A percentile compares a stretch with the other conserved stretches of the same genome.
phyloP scores from a whole-genome alignment of 148 eudicot species.

The Diospyros lotus region DNA sequence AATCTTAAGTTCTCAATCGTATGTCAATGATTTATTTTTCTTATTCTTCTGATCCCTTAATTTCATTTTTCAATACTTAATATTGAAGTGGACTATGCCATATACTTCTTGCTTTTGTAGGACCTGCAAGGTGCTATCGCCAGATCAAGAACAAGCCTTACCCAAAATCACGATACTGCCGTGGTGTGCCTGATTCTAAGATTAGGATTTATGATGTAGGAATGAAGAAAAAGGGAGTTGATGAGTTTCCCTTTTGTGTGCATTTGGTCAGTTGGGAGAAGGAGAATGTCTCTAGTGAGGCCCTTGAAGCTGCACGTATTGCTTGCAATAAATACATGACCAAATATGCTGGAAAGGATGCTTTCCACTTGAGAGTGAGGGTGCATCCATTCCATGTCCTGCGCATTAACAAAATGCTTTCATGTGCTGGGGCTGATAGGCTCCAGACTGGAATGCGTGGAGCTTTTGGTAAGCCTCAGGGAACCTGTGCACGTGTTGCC shows the following conservation, averaged over 20 bases:
- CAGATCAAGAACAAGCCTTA: conserved; percentile 50
- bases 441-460: conserved; percentile 55
- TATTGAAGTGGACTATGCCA: background rate
- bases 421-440: conserved; percentile 58
- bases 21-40: background rate
- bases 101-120: conserved; percentile 4
- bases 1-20: no score
- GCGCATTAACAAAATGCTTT: conserved; percentile 46
- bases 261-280: conserved; percentile 54
- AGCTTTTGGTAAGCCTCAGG: conserved; percentile 46
- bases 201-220: conserved; percentile 36
- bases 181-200: conserved; percentile 46
- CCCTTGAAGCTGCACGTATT: conserved; percentile 50
- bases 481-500: conserved; percentile 39
- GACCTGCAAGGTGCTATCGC: conserved; percentile 51
- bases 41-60: background rate
- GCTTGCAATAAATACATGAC: conserved; percentile 54
- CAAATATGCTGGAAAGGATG: conserved; percentile 48
- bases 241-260: conserved; percentile 47
- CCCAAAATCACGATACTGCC: conserved; percentile 41
- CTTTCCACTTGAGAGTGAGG: conserved; percentile 48
- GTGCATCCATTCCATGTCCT: conserved; percentile 51
- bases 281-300: conserved; percentile 51
- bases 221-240: conserved; percentile 44
- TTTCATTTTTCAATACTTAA: background rate